phyloP scores from a whole-genome alignment of 805 yeast species.

The Jamesozyma gamospora region DNA sequence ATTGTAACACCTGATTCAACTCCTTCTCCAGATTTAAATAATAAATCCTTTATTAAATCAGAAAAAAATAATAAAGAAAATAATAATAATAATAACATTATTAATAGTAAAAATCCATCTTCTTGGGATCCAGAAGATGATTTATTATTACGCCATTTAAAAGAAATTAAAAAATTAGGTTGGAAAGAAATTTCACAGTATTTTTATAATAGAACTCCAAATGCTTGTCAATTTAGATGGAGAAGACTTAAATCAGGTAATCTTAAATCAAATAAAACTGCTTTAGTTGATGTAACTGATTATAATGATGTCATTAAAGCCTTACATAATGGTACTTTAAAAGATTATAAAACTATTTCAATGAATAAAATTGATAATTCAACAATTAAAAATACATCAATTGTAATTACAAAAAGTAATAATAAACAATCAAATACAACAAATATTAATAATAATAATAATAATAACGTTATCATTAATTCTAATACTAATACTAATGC shows the following conservation, averaged over 20 bases:
- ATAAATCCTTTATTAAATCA: too few species aligned
- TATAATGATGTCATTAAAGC: constrained; percentile 3
- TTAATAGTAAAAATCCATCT: constrained; percentile 33
- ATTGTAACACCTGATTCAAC: background rate
- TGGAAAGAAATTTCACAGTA: constrained; percentile 82
- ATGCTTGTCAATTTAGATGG: constrained; percentile 88
- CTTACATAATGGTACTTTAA: constrained; percentile 2
- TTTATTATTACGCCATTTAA: constrained; percentile 56
- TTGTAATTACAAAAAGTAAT: too few species aligned
- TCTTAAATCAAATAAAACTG: constrained; percentile 29
- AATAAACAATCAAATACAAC: too few species aligned
- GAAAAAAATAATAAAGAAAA: too few species aligned
- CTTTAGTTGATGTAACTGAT: constrained; percentile 9
- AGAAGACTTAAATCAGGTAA: constrained; percentile 49
- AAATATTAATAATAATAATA: background rate
- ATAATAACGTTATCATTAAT: background rate
- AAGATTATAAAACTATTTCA: background rate
- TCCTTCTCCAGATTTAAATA: background rate
- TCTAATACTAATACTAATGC: background rate
- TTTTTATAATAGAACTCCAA: constrained; percentile 73
- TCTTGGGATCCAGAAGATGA: constrained; percentile 81
- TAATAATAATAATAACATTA: too few species aligned
- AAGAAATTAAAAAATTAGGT: constrained; percentile 74
- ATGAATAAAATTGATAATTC: background rate
- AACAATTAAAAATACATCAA: too few species aligned